Base-by-base conservation (phyloP, 2,329 filamentous ascomycete species). In the Cadophora luteo-olivacea region DNA sequence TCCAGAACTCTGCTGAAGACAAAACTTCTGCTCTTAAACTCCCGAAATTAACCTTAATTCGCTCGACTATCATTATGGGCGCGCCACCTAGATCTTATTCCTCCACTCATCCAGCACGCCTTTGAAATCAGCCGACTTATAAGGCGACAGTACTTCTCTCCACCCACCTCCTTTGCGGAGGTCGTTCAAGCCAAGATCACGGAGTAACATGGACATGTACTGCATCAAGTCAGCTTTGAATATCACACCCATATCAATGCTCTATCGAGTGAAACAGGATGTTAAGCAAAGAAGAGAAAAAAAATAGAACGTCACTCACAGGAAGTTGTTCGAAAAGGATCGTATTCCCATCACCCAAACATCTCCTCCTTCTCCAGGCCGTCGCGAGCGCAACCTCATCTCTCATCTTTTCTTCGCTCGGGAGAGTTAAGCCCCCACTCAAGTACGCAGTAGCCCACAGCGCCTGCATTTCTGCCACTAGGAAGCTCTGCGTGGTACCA, bases 21-120 rank as follows among this genome's bases (percentile, higher is more conserved):
- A 9, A 4, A 4, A 4, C 8, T 38, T 3, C 36, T 14, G 36
- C 12, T 38, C 36, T 4, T 14, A 38, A 4, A 11, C 36, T 4
- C 3, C 9, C 36, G 12, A 48, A 3, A 6, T 11, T 14, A 49
- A 22, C 8, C 19, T 49, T 19, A 49, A 3, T 49, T 4, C 19
- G 45, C n/a, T 22, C 7, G 5, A n/a, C 1, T 19, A 11, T 49
- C 7, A 8, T 19, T 14, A n/a, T 22, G 8, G 19, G 9, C 16
- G 41, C n/a, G n/a, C n/a, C n/a, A 7, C n/a, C n/a, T 22, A 4
- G 14, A 24, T 38, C 11, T 41, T 38, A 38, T 3, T 24, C 55
- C 16, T 71, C 67, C 67, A 69, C 62, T 71, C 69, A 9, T 66
- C 67, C 29, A 69, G 45, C 3, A 71, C 38, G 7, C 69, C 69